A percentile compares a stretch with the other conserved stretches of the same genome.
Conservation (phyloP, 23 red algal species). For the Gracilaria gracilis region DNA sequence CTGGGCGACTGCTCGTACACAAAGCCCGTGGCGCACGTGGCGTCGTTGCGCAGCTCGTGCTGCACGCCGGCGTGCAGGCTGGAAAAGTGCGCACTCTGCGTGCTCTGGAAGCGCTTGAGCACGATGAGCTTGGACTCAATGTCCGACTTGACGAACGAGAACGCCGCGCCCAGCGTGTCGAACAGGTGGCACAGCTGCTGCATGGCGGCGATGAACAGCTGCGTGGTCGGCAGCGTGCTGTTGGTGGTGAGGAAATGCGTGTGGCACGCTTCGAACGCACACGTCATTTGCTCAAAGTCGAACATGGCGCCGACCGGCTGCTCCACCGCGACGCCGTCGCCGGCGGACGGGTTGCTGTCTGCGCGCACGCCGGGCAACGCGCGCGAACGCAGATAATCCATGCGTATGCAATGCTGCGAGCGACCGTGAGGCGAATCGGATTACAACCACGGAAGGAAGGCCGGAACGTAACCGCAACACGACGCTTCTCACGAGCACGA, state of each 20-base stretch:
- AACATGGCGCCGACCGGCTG: conserved; percentile 6
- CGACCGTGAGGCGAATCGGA: no score
- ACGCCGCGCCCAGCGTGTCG: conserved; percentile 80
- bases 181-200: conserved; percentile 68
- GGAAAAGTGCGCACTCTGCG: not conserved
- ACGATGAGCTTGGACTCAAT: conserved; percentile 74
- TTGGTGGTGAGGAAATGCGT: not conserved
- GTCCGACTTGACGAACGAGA: conserved; percentile 86
- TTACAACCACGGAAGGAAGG: no score
- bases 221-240: conserved; percentile 40
- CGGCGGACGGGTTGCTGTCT: not conserved
- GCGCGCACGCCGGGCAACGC: not conserved
- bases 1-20: not conserved
- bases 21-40: not conserved
- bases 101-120: conserved; percentile 27
- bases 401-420: not conserved
- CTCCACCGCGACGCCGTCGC: not conserved
- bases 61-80: conserved; percentile 13
- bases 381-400: conserved; percentile 19
- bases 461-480: no score
- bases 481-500: no score
- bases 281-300: conserved; percentile 79
- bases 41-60: not conserved
- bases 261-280: conserved; percentile 57
- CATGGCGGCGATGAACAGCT: conserved; percentile 79